phyloP scores from a whole-genome alignment of 2,329 filamentous ascomycete species.

The Diplodia corticola region DNA sequence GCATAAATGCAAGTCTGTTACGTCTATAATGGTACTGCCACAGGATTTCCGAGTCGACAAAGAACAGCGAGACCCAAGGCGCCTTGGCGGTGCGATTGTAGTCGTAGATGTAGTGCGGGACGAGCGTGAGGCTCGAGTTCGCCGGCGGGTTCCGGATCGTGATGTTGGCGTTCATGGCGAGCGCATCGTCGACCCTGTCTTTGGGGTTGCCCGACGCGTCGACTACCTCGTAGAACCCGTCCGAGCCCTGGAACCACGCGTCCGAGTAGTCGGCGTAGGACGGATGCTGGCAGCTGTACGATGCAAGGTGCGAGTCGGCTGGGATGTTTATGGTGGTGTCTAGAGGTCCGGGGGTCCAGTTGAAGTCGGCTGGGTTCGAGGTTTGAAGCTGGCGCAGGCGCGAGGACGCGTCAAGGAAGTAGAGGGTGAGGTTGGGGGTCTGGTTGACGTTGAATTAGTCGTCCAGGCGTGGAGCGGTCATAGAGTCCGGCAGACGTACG shows the following conservation, averaged over 20 bases:
- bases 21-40: neutral
- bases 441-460: neutral
- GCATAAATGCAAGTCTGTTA: neutral
- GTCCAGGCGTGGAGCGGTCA: neutral
- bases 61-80: neutral
- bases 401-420: constrained; percentile 1
- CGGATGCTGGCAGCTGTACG: neutral
- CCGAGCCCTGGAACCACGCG: neutral
- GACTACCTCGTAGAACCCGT: neutral
- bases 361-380: neutral
- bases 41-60: neutral
- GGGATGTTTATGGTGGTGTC: neutral
- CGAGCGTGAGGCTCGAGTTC: neutral
- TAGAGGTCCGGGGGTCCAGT: neutral
- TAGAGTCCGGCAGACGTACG: neutral
- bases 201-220: neutral
- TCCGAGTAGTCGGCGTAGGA: neutral
- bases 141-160: neutral
- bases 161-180: neutral
- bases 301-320: neutral
- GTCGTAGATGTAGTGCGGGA: neutral
- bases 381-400: neutral
- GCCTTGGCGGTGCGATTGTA: neutral
- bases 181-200: neutral
- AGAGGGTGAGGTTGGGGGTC: neutral